Percentiles rank a stretch among this genome's conserved stretches.
These are phyloP conservation scores for Meira nashicola DNA, from an alignment of 1,284 basidiomycete genomes.

Conservation along the genomic window DNA sequence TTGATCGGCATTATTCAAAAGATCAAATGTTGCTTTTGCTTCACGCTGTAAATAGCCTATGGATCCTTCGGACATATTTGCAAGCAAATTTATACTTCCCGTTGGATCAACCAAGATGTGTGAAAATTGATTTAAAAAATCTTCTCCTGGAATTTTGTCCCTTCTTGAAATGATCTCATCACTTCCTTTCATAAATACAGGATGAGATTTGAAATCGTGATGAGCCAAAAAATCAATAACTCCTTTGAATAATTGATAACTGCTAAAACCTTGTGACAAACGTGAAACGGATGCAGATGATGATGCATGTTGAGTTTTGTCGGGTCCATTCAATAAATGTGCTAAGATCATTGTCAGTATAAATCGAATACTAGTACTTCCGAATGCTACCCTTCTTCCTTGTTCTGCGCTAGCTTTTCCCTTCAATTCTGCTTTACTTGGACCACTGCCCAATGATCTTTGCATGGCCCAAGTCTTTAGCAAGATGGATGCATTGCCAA, in stretches of 20 bases:
- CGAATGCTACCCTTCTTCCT: slow-evolving; percentile 31
- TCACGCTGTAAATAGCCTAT: slow-evolving; percentile 63
- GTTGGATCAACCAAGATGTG: slow-evolving; percentile 73
- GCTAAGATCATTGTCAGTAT: slow-evolving; percentile 56
- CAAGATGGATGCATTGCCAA: slow-evolving; percentile 70
- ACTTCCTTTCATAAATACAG: slow-evolving; percentile 61
- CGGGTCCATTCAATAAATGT: slow-evolving; percentile 50
- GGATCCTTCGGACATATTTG: slow-evolving; percentile 56
- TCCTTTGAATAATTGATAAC: slow-evolving; percentile 79
- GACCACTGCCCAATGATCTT: slow-evolving; percentile 63
- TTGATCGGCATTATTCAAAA: slow-evolving; percentile 46
- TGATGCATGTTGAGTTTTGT: slow-evolving; percentile 47
- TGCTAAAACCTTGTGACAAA: slow-evolving; percentile 69
- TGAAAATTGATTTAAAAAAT: slow-evolving; percentile 49
- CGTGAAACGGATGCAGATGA: slow-evolving; percentile 46
- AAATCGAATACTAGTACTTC: slow-evolving; percentile 62
- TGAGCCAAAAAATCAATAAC: slow-evolving; percentile 68
- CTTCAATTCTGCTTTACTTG: slow-evolving; percentile 39
- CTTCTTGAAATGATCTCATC: slow-evolving; percentile 26
- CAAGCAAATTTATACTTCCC: slow-evolving; percentile 71
- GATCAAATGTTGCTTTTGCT: slow-evolving; percentile 38
- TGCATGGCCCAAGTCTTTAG: slow-evolving; percentile 87
- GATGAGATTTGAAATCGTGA: slow-evolving; percentile 65
- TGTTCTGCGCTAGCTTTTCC: slow-evolving; percentile 13
- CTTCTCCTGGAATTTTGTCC: slow-evolving; percentile 48